Conservation (phyloP, 2,329 filamentous ascomycete genomes). For the Clonostachys solani region DNA sequence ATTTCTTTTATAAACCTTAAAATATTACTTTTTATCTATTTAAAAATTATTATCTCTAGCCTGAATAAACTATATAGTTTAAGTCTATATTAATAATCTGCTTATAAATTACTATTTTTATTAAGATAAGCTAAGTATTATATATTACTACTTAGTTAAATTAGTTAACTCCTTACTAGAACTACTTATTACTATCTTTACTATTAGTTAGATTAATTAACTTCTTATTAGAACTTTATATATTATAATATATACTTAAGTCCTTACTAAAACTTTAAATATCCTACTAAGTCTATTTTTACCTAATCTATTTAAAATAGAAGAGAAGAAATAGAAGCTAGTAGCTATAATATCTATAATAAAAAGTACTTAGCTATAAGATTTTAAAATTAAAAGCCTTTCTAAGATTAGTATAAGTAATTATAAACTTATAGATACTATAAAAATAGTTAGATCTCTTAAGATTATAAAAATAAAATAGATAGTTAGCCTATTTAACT, state of each 20-base stretch:
- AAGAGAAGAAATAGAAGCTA: neutral
- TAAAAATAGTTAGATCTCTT: neutral
- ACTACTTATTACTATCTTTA: neutral
- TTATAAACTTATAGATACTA: neutral
- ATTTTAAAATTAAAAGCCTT: neutral
- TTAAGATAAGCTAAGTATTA: neutral
- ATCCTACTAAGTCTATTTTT: neutral
- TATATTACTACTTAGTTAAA: neutral
- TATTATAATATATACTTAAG: neutral
- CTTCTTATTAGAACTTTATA: neutral
- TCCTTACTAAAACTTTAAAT: neutral
- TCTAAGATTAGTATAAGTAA: neutral
- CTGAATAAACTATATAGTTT: neutral
- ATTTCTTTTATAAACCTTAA: neutral
- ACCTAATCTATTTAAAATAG: neutral
- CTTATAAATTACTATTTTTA: too few relatives aligned
- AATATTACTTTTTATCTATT: neutral
- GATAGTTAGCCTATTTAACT: neutral
- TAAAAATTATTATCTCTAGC: neutral
- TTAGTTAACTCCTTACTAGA: neutral
- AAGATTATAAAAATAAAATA: neutral
- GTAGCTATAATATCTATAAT: neutral
- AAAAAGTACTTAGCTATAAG: neutral
- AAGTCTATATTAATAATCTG: neutral
- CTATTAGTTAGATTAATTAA: neutral